These are phyloP conservation scores for Paralagenidium karlingii DNA, from an alignment of 352 stramenopile genomes.

Conservation along the genomic window DNA sequence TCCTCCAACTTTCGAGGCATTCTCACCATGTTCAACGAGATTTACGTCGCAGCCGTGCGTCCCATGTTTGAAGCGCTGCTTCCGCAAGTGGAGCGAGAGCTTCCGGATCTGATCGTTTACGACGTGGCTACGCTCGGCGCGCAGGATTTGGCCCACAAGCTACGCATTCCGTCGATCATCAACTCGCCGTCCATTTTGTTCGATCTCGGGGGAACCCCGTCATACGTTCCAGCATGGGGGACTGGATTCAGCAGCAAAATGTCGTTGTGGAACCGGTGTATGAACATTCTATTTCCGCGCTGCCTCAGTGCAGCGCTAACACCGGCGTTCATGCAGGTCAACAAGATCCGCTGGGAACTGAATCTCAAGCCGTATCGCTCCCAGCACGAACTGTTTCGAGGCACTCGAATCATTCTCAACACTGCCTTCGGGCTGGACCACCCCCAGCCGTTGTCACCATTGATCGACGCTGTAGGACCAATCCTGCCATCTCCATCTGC, in stretches of 20 bases:
- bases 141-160: constrained; percentile 65
- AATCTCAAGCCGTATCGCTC: constrained; percentile 56
- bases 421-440: constrained; percentile 83
- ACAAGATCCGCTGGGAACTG: constrained; percentile 75
- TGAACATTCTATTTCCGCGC: constrained; percentile 83
- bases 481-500: constrained; percentile 24
- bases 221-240: constrained; percentile 75
- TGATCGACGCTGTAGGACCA: constrained; percentile 65
- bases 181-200: constrained; percentile 83
- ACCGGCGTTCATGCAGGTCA: constrained; percentile 82
- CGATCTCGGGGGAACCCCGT: constrained; percentile 50
- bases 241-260: constrained; percentile 72
- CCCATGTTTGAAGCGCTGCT: constrained; percentile 72
- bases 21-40: constrained; percentile 82
- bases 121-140: constrained; percentile 75
- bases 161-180: constrained; percentile 59
- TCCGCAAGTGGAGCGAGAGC: constrained; percentile 18
- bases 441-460: constrained; percentile 52
- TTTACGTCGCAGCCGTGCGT: constrained; percentile 60
- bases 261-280: constrained; percentile 81
- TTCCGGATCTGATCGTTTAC: constrained; percentile 60
- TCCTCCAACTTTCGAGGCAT: constrained; percentile 76
- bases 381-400: constrained; percentile 83
- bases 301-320: constrained; percentile 76
- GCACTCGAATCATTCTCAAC: constrained; percentile 73